Evolutionary conservation across 768 basidiomycete species (phyloP).

Genomic region (Podaxis sp.): DNA sequence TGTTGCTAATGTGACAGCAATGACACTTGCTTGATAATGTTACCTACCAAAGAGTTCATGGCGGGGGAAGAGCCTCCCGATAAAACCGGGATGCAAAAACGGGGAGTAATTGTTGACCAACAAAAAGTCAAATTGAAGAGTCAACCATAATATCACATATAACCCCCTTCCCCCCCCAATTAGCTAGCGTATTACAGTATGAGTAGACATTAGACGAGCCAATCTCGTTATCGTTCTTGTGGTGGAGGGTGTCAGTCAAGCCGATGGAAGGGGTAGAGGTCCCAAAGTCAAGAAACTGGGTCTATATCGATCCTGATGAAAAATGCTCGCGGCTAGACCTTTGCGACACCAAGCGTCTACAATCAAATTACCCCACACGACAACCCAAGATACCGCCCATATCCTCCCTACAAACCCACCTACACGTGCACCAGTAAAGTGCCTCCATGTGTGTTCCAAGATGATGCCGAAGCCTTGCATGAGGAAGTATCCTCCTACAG

Average conservation of each 20-base stretch:
- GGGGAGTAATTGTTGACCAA: neutral
- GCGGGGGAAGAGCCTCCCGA: neutral
- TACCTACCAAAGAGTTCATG: neutral
- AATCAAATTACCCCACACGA: constrained; percentile 42
- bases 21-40: neutral
- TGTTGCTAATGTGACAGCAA: neutral
- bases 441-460: constrained; percentile 44
- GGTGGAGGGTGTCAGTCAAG: neutral
- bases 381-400: constrained; percentile 48
- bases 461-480: constrained; percentile 50
- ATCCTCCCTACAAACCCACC: constrained; percentile 43
- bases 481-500: constrained; percentile 49
- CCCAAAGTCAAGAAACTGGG: constrained; percentile 28
- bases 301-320: constrained; percentile 30
- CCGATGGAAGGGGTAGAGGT: constrained; percentile 10
- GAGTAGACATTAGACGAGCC: neutral
- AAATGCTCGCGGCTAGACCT: constrained; percentile 36
- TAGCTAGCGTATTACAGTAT: neutral
- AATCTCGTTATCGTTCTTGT: neutral
- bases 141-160: neutral
- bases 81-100: neutral
- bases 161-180: too few relatives aligned
- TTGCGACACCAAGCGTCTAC: constrained; percentile 46
- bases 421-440: constrained; percentile 39
- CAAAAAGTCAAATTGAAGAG: neutral